Evolutionary conservation across 129 eudicot genomes (phyloP).

Genomic region (Tagetes erecta): DNA sequence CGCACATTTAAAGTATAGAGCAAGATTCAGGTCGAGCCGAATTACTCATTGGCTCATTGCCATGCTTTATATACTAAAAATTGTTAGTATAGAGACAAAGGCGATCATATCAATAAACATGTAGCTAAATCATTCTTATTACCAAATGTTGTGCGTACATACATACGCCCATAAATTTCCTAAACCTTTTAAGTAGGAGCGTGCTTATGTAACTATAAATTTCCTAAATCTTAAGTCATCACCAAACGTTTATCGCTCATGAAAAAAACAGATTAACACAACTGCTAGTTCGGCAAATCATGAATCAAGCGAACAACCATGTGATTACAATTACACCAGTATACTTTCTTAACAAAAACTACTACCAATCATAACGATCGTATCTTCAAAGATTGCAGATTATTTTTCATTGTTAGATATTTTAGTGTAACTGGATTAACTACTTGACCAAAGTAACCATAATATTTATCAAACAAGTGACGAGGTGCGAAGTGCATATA

Average conservation of each 20-base stretch:
- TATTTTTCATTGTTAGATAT: not conserved
- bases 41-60: not conserved
- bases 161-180: not conserved
- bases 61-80: not conserved
- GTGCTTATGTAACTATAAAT: not conserved
- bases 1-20: not conserved
- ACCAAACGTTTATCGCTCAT: slow-evolving; percentile 4
- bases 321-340: not conserved
- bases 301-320: not conserved
- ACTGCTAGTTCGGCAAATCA: not conserved
- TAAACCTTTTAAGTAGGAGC: not conserved
- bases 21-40: not conserved
- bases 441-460: no score
- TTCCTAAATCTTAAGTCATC: not conserved
- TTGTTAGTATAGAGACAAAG: not conserved
- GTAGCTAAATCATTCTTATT: not conserved
- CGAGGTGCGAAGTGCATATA: no score
- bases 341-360: not conserved
- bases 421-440: no score
- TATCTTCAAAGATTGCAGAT: not conserved
- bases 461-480: no score
- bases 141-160: not conserved
- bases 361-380: slow-evolving; percentile 9
- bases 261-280: not conserved
- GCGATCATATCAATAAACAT: not conserved